A percentile compares a stretch with the other conserved stretches of the same genome.
phyloP scores from a whole-genome alignment of 208 protist genomes.

The Trypanosoma boissoni region DNA sequence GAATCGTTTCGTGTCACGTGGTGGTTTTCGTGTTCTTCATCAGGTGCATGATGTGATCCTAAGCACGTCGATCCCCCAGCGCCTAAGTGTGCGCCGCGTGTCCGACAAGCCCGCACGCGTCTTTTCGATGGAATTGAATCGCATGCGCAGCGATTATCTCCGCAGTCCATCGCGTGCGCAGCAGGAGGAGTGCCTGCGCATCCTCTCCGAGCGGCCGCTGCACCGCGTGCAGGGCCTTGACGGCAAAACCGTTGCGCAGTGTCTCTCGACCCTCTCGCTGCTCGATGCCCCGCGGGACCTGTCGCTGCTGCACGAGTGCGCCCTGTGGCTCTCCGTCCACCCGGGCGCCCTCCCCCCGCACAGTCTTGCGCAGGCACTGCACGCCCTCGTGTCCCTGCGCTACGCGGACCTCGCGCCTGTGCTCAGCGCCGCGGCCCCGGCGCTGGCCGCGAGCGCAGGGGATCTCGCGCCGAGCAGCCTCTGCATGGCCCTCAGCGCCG shows the following conservation, averaged over 20 bases:
- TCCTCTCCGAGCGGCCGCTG: conserved; percentile 17
- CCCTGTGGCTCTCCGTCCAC: conserved; percentile 38
- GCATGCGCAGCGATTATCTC: conserved; percentile 18
- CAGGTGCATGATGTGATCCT: no score
- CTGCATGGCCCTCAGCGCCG: conserved; percentile 21
- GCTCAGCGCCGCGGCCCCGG: conserved; percentile 18
- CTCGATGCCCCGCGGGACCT: conserved; percentile 25
- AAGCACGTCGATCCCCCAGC: background rate
- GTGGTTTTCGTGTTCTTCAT: no score
- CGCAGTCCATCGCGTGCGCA: conserved; percentile 21
- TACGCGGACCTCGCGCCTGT: conserved; percentile 18
- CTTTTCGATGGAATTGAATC: conserved; percentile 27
- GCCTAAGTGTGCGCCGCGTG: conserved; percentile 5
- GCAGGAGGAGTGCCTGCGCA: conserved; percentile 27
- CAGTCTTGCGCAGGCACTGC: conserved; percentile 24
- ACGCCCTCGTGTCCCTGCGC: conserved; percentile 25
- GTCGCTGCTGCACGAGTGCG: conserved; percentile 39
- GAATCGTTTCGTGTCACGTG: no score
- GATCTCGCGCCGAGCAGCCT: conserved; percentile 23
- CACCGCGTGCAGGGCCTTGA: conserved; percentile 39
- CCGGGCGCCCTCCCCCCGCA: conserved; percentile 20
- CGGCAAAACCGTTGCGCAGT: conserved; percentile 31
- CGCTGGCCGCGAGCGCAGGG: background rate
- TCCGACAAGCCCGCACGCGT: conserved; percentile 25
- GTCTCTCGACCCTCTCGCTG: conserved; percentile 37